These are phyloP conservation scores for Nakaseomyces uthaithaninus DNA, from an alignment of 1,139 yeast genomes.

Conservation along the genomic window DNA sequence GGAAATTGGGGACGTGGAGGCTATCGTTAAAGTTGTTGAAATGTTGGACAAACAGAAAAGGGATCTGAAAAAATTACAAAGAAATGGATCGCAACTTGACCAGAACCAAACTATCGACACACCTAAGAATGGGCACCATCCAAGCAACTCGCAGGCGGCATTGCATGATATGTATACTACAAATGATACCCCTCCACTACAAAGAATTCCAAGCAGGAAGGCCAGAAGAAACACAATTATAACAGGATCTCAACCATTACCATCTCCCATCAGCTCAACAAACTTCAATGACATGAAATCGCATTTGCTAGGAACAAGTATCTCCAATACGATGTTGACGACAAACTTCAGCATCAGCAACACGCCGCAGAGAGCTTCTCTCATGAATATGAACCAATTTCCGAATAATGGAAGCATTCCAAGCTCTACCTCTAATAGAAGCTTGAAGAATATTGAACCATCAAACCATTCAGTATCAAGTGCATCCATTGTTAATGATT, in stretches of 20 bases:
- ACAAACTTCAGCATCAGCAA: constrained; percentile 1
- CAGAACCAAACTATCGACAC: neutral
- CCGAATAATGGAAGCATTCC: neutral
- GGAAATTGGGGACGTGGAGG: constrained; percentile 67
- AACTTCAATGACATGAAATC: constrained; percentile 32
- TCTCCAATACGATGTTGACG: constrained; percentile 3
- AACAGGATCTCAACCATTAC: constrained; percentile 81
- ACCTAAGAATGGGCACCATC: neutral
- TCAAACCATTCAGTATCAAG: neutral
- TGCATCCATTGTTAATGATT: constrained; percentile 6
- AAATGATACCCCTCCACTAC: neutral
- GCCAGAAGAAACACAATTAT: constrained; percentile 69
- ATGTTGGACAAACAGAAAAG: constrained; percentile 44
- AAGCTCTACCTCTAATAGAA: constrained; percentile 2
- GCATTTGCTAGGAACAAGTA: constrained; percentile 21
- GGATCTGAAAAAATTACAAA: constrained; percentile 36
- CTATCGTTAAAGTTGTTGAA: constrained; percentile 52
- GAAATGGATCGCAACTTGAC: constrained; percentile 22
- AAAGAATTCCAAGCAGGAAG: constrained; percentile 34
- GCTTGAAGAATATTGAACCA: neutral
- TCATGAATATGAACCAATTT: neutral
- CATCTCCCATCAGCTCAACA: constrained; percentile 58
- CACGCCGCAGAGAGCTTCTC: constrained; percentile 2
- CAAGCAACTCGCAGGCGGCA: neutral
- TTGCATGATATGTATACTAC: neutral